Evolutionary conservation across 2,329 filamentous ascomycete species (phyloP).

Genomic region (Claviceps fusiformis): DNA sequence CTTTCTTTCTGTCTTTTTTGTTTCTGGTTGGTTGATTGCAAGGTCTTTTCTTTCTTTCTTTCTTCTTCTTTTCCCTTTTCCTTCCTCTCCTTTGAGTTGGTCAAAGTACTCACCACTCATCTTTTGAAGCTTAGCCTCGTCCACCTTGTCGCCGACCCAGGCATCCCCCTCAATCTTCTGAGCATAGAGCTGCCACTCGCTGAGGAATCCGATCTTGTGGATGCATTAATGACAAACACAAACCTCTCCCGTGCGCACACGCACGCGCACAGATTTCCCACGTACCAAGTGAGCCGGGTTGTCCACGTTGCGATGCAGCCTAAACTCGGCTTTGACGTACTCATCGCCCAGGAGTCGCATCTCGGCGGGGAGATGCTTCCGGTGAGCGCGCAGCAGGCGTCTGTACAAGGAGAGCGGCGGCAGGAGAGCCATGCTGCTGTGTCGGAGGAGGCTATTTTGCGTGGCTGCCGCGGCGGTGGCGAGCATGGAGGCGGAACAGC

Average conservation of each 20-base stretch:
- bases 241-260: not conserved
- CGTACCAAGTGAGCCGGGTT: slow-evolving; percentile 81
- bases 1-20: too few species aligned
- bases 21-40: too few species aligned
- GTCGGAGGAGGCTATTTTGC: slow-evolving; percentile 18
- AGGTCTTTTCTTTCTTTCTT: too few species aligned
- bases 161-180: slow-evolving; percentile 78
- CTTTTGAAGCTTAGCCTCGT: slow-evolving; percentile 72
- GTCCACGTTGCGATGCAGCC: slow-evolving; percentile 68
- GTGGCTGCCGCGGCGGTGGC: slow-evolving; percentile 18
- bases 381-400: slow-evolving; percentile 72
- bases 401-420: slow-evolving; percentile 85
- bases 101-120: slow-evolving; percentile 62
- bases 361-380: slow-evolving; percentile 60
- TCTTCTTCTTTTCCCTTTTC: too few species aligned
- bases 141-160: slow-evolving; percentile 77
- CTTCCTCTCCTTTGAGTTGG: not conserved
- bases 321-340: slow-evolving; percentile 88
- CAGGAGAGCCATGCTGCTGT: slow-evolving; percentile 51
- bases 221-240: not conserved
- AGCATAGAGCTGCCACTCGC: slow-evolving; percentile 91
- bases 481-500: not conserved
- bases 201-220: slow-evolving; percentile 76
- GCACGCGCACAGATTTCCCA: not conserved
- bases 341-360: slow-evolving; percentile 76